Base-by-base conservation (phyloP, 2,329 filamentous ascomycete genomes). In the Arthrobotrys musiformis region DNA sequence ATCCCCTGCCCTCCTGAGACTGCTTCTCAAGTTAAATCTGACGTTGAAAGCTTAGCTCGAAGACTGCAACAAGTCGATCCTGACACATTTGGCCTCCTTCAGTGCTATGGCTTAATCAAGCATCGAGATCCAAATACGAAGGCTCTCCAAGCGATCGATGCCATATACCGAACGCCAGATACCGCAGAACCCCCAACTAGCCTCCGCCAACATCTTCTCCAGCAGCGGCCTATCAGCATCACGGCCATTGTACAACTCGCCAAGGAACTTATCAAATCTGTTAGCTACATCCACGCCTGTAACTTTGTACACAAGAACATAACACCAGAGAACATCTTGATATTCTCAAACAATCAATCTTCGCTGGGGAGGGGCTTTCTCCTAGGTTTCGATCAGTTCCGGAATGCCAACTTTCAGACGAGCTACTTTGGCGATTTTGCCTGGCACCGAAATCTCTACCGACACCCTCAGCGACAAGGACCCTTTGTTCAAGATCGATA, bases 391-490 rank as follows among this genome's bases (percentile, higher is more conserved):
- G 83, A 86, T 87, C 54, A 84, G 86, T 1, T 64, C 56, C 81
- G 0, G 81, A 84, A 13, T 82, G 79, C 0, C 46, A 68, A 19
- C 50, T 48, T 60, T 76, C 2, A 48, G 3, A 85, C 85, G 0
- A 19, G 79, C 3, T 79, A 79, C 0, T 22, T 60, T 0, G 85
- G 84, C 0, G 86, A 87, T 78, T 66, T 66, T 0, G 79, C 75
- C 0, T 85, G 83, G 84, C 80, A 85, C 4, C 81, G 82, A n/a
- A 85, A 88, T 56, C 44, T 89, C 0, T 89, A 88, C 76, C 84
- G 85, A 0, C 87, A 89, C 77, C 86, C 86, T 0, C 73, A 79
- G 0, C 84, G 87, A 0, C 86, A 88, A 78, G 86, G 86, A 0
- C 22, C 82, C 0, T 75, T 79, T 1, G 82, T 83, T 0, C 80